Conservation (phyloP, 1,284 basidiomycete species). For the Somion occarium region DNA sequence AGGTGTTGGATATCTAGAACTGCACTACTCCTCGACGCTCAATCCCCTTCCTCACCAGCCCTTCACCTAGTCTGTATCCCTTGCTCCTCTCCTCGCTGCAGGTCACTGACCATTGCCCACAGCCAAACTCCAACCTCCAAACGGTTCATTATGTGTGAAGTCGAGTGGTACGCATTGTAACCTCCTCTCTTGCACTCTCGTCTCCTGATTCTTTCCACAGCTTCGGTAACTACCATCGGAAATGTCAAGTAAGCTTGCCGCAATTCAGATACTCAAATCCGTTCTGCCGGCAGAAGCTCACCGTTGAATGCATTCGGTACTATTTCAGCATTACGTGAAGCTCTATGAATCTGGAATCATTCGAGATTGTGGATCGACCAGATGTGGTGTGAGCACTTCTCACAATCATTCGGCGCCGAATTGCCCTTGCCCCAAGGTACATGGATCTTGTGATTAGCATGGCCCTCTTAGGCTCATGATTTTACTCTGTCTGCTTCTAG, state of each 20-base stretch:
- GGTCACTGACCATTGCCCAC: too few relatives aligned
- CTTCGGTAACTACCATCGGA: slow-evolving; percentile 29
- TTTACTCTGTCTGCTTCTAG: slow-evolving; percentile 11
- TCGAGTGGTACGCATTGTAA: slow-evolving; percentile 23
- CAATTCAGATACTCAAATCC: neutral
- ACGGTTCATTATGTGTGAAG: slow-evolving; percentile 22
- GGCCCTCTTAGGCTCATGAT: neutral
- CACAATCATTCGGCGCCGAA: slow-evolving; percentile 24
- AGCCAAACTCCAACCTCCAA: too few relatives aligned
- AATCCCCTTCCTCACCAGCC: neutral
- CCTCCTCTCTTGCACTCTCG: slow-evolving; percentile 7
- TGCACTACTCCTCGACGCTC: too few relatives aligned
- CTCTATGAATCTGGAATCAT: slow-evolving; percentile 28
- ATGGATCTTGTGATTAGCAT: slow-evolving; percentile 2
- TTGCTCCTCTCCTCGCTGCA: neutral
- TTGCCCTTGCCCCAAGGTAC: slow-evolving; percentile 25
- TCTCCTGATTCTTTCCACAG: slow-evolving; percentile 10
- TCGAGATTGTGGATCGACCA: slow-evolving; percentile 26
- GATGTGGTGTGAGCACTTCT: slow-evolving; percentile 24
- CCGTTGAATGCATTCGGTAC: slow-evolving; percentile 2
- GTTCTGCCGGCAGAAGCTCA: neutral
- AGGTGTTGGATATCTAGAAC: too few relatives aligned
- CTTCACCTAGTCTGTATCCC: neutral
- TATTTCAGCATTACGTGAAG: slow-evolving; percentile 27
- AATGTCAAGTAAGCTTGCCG: slow-evolving; percentile 22